Evolutionary conservation across 495 filamentous ascomycete genomes (phyloP).

Genomic region (Trichocladium uniseriatum): DNA sequence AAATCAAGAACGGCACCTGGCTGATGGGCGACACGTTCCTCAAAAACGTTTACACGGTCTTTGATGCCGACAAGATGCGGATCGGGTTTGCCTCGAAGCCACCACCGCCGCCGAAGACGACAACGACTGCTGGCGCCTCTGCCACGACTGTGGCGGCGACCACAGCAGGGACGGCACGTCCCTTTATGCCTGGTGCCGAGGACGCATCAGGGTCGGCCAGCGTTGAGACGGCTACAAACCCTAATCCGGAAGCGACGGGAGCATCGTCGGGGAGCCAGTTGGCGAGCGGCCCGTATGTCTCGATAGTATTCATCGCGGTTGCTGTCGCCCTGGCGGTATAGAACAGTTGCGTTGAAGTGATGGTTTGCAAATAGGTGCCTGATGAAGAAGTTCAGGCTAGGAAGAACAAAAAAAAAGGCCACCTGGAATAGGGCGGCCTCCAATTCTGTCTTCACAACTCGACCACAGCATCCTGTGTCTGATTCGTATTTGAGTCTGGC

Average conservation of each 20-base stretch:
- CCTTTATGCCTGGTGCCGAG: constrained; percentile 13
- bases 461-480: neutral
- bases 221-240: constrained; percentile 1
- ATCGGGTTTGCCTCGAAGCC: constrained; percentile 41
- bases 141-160: constrained; percentile 9
- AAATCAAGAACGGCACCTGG: constrained; percentile 46
- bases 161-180: neutral
- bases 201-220: constrained; percentile 7
- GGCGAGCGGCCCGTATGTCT: constrained; percentile 7
- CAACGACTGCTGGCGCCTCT: constrained; percentile 6
- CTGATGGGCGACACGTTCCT: constrained; percentile 74
- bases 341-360: neutral
- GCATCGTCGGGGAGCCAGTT: constrained; percentile 14
- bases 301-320: constrained; percentile 11
- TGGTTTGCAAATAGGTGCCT: neutral
- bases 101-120: constrained; percentile 12
- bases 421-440: neutral
- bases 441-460: neutral
- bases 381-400: neutral
- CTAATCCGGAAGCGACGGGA: constrained; percentile 5
- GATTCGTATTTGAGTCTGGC: constrained; percentile 11
- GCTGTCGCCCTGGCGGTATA: constrained; percentile 15
- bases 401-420: neutral
- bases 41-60: constrained; percentile 85
- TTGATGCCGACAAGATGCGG: constrained; percentile 55